Base-by-base conservation (phyloP, 2,329 filamentous ascomycete species). In the Aspergillus ochraceoroseus region DNA sequence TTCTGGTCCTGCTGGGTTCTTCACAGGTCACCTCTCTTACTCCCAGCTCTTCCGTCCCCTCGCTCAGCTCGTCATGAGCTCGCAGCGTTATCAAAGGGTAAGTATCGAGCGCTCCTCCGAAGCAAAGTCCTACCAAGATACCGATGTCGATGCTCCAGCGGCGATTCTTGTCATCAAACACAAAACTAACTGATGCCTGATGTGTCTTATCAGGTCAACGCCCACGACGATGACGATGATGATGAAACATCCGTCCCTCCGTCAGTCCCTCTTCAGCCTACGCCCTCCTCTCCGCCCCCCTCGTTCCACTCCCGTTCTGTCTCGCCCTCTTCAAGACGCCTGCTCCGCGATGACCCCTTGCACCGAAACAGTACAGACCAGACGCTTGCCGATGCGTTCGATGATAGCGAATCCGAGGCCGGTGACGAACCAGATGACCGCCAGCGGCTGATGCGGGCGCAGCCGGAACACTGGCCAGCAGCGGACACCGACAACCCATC, bases 331-430 rank as follows among this genome's bases (percentile, higher is more conserved):
- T 70, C 72, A 31, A 67, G 70, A 46, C 73, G 71, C 39, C 68
- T 68, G 68, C 73, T 72, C 64, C 70, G 13, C 36, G 64, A 73
- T 44, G 72, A 76, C 51, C 70, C 72, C 26, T 35, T 38, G 20
- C 64, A 70, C 41, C 59, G 64, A 39, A 69, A 66, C 52, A 71
- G 77, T 43, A 83, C 87, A 46, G 82, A 95, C 56, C 75, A 84
- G 47, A 83, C 86, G n/a, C 76, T 98, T 9, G 87, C 86, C 54
- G 90, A 96, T 61, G 88, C 92, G 1, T 98, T 98, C 61, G 80
- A 84, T 57, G 85, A 84, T 52, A 84, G 82, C 47, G 86, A 83
- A 46, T 75, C 72, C 23, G 83, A 84, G 48, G 82, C 75, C 40
- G 79, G 80, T 46, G 72, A 86, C 55, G 82, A 84, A 44, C 73